Evolutionary conservation across 2,329 filamentous ascomycete genomes (phyloP).

Genomic region (Xylaria hypoxylon): DNA sequence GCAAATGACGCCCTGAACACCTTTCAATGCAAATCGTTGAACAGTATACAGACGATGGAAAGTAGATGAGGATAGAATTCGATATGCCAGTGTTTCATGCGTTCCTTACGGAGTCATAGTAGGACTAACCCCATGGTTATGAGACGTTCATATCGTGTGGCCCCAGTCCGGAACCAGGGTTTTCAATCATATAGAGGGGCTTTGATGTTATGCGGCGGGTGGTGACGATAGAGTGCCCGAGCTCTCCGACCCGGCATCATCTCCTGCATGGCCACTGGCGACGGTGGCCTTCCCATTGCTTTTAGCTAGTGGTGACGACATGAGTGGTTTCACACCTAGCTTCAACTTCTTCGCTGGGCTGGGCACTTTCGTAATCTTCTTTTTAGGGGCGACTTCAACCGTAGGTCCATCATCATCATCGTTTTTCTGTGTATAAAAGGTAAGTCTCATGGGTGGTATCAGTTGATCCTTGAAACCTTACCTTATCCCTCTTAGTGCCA

Average conservation of each 20-base stretch:
- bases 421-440: constrained; percentile 41
- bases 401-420: constrained; percentile 54
- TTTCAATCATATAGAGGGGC: constrained; percentile 4
- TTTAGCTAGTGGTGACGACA: constrained; percentile 61
- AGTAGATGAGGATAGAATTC: constrained; percentile 24
- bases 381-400: constrained; percentile 58
- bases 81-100: constrained; percentile 1
- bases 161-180: not conserved
- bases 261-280: constrained; percentile 42
- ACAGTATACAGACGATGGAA: constrained; percentile 45
- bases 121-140: not conserved
- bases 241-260: constrained; percentile 67
- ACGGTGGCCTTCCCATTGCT: constrained; percentile 59
- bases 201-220: constrained; percentile 50
- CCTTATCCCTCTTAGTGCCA: constrained; percentile 65
- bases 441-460: constrained; percentile 61
- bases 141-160: constrained; percentile 3
- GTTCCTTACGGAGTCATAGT: not conserved
- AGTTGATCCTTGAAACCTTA: constrained; percentile 62
- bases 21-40: constrained; percentile 46
- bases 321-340: constrained; percentile 58
- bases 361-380: constrained; percentile 55
- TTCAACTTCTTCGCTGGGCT: constrained; percentile 62
- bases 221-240: constrained; percentile 68
- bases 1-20: constrained; percentile 41